Percentiles rank a stretch among this genome's conserved stretches.
Conservation (phyloP, 305 asterid species). For the Fraxinus albicans region DNA sequence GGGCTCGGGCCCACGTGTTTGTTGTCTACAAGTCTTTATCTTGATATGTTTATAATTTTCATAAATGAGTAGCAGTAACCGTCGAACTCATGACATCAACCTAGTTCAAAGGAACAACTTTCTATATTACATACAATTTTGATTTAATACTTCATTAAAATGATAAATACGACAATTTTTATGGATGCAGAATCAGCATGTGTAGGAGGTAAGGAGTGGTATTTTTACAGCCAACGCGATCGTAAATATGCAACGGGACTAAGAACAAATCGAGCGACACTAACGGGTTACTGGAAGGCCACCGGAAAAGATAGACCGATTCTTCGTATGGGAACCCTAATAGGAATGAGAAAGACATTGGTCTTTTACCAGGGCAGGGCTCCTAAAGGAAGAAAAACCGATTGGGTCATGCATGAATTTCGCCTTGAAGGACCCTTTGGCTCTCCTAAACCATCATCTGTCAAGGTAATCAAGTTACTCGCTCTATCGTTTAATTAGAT, state of each 20-base stretch:
- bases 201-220: constrained; percentile 84
- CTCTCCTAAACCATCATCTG: constrained; percentile 28
- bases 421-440: constrained; percentile 41
- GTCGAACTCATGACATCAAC: background rate
- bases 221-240: constrained; percentile 84
- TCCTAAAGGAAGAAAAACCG: constrained; percentile 70
- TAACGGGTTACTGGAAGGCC: constrained; percentile 92
- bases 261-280: constrained; percentile 79
- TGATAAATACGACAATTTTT: background rate
- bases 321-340: constrained; percentile 40
- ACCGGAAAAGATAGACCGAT: constrained; percentile 83
- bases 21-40: constrained; percentile 21
- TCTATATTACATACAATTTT: background rate
- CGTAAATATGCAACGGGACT: constrained; percentile 83
- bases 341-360: constrained; percentile 74
- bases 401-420: constrained; percentile 81
- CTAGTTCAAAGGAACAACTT: background rate
- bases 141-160: background rate
- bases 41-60: background rate
- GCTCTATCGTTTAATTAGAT: background rate
- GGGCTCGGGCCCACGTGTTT: constrained; percentile 31
- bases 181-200: constrained; percentile 52
- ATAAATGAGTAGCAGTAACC: background rate
- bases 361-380: constrained; percentile 80
- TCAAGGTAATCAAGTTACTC: constrained; percentile 26